phyloP scores from a whole-genome alignment of 2,329 filamentous ascomycete genomes.

The Bipolaris gigantea region DNA sequence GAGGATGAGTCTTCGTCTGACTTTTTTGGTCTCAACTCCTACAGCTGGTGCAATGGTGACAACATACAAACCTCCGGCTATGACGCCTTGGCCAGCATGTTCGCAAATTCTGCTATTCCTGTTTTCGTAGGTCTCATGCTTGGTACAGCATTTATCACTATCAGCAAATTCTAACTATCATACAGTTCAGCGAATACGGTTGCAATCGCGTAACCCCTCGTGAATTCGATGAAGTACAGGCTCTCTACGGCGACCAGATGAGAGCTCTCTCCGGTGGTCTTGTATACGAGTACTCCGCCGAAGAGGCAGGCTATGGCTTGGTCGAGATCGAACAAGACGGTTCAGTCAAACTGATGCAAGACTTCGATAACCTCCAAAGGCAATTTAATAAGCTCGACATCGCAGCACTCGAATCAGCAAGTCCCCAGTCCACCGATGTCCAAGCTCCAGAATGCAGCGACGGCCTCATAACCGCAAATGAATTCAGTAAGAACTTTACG shows the following conservation, averaged over 20 bases:
- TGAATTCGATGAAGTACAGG: constrained; percentile 72
- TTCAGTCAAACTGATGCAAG: constrained; percentile 47
- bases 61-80: constrained; percentile 64
- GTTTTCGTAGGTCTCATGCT: constrained; percentile 57
- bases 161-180: not conserved
- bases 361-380: constrained; percentile 68
- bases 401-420: constrained; percentile 64
- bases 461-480: constrained; percentile 64
- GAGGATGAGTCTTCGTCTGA: constrained; percentile 67
- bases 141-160: not conserved
- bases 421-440: constrained; percentile 58
- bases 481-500: constrained; percentile 79
- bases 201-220: constrained; percentile 69
- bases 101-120: constrained; percentile 67
- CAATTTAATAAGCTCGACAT: constrained; percentile 79
- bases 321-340: constrained; percentile 50
- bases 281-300: constrained; percentile 79
- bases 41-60: constrained; percentile 71
- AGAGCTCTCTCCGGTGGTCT: constrained; percentile 73
- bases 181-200: constrained; percentile 72
- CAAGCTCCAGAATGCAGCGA: constrained; percentile 65
- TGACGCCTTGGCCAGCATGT: constrained; percentile 64
- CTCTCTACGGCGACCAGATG: constrained; percentile 74
- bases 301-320: constrained; percentile 61
- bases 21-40: constrained; percentile 76